Conservation (phyloP, 140 eudicot species). For the Cichorium intybus region DNA sequence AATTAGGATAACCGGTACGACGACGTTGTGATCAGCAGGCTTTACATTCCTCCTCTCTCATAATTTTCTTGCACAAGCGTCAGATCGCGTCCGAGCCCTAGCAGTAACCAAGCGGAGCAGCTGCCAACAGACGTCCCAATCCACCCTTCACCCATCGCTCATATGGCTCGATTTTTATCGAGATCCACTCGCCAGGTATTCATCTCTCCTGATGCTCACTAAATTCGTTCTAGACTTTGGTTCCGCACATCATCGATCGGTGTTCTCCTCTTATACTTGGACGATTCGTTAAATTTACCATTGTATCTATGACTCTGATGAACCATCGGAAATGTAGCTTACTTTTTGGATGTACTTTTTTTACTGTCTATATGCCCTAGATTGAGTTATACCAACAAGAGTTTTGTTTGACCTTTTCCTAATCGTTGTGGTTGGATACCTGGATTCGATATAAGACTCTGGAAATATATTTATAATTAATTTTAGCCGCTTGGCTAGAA, state of each 20-base stretch:
- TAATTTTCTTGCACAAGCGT: background rate
- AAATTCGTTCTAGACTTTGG: background rate
- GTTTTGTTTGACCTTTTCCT: background rate
- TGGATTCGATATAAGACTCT: background rate
- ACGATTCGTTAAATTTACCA: background rate
- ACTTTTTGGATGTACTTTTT: background rate
- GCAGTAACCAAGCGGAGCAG: slow-evolving; percentile 20
- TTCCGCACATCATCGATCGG: background rate
- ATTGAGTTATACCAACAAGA: background rate
- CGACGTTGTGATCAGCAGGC: background rate
- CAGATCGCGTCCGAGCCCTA: slow-evolving; percentile 33
- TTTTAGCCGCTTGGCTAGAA: background rate
- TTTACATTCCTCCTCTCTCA: background rate
- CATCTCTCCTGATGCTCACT: background rate
- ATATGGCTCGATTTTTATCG: slow-evolving; percentile 32
- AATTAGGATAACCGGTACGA: background rate
- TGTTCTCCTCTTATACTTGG: background rate
- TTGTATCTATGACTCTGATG: background rate
- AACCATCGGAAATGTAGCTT: slow-evolving; percentile 4
- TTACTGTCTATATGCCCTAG: background rate
- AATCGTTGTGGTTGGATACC: background rate
- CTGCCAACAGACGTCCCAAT: slow-evolving; percentile 11
- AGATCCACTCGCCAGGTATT: slow-evolving; percentile 41
- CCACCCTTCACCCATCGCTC: slow-evolving; percentile 1
- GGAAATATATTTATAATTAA: background rate